Percentiles rank a stretch among this genome's conserved stretches.
Evolutionary conservation across 441 rosid species (phyloP).

Genomic region (Arabidopsis hybrid): DNA sequence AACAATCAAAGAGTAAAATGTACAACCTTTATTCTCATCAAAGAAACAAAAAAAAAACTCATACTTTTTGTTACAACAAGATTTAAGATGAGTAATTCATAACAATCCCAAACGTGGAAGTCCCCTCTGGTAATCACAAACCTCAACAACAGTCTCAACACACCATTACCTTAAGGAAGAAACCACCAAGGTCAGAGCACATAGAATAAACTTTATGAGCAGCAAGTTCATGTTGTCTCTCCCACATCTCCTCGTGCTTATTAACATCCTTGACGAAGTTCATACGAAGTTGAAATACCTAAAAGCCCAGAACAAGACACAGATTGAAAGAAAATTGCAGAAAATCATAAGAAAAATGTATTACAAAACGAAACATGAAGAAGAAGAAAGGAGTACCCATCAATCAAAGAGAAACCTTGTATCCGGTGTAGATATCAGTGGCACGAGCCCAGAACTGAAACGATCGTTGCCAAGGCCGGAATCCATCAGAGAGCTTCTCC

Average conservation of each 20-base stretch:
- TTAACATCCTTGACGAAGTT: constrained; percentile 74
- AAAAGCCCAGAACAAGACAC: neutral
- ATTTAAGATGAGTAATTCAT: neutral
- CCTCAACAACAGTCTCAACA: neutral
- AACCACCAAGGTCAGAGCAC: constrained; percentile 98
- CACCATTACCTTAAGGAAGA: constrained; percentile 81
- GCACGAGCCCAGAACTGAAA: constrained; percentile 97
- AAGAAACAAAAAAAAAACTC: neutral
- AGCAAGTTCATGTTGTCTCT: constrained; percentile 83
- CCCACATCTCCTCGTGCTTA: constrained; percentile 95
- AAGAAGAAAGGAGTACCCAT: constrained; percentile 31
- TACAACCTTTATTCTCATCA: neutral
- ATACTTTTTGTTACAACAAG: neutral
- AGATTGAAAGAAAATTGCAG: neutral
- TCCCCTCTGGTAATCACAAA: neutral
- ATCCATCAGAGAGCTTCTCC: constrained; percentile 60
- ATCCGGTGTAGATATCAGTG: constrained; percentile 79
- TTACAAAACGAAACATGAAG: neutral
- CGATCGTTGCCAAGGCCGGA: constrained; percentile 93
- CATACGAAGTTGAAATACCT: constrained; percentile 85
- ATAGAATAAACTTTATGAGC: constrained; percentile 85
- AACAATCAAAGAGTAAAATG: constrained; percentile 5
- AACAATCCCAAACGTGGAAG: neutral
- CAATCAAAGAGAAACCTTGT: constrained; percentile 67
- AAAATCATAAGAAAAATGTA: neutral